Base-by-base conservation (phyloP, 2,329 filamentous ascomycete species). In the Calonectria ilicicola region DNA sequence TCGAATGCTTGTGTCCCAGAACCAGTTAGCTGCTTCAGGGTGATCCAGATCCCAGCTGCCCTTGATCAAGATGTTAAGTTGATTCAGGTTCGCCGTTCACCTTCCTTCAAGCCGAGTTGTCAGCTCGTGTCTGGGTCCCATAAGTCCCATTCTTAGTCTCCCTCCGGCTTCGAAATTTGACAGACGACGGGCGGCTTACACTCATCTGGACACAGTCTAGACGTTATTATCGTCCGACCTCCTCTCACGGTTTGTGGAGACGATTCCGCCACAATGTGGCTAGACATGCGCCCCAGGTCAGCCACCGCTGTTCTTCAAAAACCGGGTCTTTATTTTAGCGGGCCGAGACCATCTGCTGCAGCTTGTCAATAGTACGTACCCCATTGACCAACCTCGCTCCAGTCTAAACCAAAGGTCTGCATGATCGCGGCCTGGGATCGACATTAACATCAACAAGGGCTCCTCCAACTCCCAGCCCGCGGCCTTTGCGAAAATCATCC, bases 371-470 rank as follows among this genome's bases (percentile, higher is more conserved):
- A 58, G 69, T 78, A 78, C 72, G 69, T 75, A 79, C 73, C 69
- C n/a, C 42, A 38, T 62, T 56, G 49, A 53, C 49, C 74, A 47
- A 66, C 71, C 73, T 73, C 53, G 53, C 53, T 60, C 74, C 68
- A 77, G 69, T 68, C 74, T 75, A 72, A 66, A 42, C 49, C 62
- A 53, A 79, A 76, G 72, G 63, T 72, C 75, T 75, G 46, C 75
- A 75, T 72, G 64, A 70, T 77, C 72, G 74, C 73, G 60, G 65
- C 72, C 65, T 69, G 75, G 74, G 72, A 79, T 73, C 72, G 56
- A 72, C 58, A 64, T 68, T 46, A 65, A 64, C 56, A 67, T 73
- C 40, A 67, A 69, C 65, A 66, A 29, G 63, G 53, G 47, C 65
- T 62, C 65, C 65, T 62, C 63, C 66, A 69, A 60, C 53, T 63